These are phyloP conservation scores for Hypoxylon lienhwacheense DNA, from an alignment of 495 filamentous ascomycete genomes.

Conservation along the genomic window DNA sequence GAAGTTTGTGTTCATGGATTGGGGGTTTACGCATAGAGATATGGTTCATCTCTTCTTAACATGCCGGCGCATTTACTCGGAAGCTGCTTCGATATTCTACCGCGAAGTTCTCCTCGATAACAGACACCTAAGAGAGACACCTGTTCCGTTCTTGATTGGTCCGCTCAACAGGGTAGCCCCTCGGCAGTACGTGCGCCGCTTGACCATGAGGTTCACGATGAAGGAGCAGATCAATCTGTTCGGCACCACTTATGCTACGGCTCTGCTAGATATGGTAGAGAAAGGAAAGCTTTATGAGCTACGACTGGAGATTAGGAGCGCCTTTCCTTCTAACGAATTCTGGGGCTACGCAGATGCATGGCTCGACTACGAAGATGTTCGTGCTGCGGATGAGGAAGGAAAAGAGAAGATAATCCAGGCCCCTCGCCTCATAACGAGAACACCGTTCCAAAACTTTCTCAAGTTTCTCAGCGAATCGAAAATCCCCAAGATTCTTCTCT, in stretches of 20 bases:
- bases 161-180: constrained; percentile 20
- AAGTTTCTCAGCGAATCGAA: constrained; percentile 16
- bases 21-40: constrained; percentile 16
- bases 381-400: background rate
- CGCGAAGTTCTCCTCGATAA: constrained; percentile 26
- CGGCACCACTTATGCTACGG: constrained; percentile 14
- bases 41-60: constrained; percentile 25
- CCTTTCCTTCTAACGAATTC: constrained; percentile 25
- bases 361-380: constrained; percentile 9
- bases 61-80: constrained; percentile 25
- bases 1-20: constrained; percentile 11
- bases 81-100: constrained; percentile 36
- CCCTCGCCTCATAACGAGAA: constrained; percentile 13
- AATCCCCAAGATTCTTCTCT: constrained; percentile 13
- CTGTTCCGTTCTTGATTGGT: constrained; percentile 22
- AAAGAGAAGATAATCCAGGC: background rate
- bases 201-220: constrained; percentile 24
- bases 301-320: constrained; percentile 23
- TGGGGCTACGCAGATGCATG: constrained; percentile 22
- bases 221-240: constrained; percentile 25
- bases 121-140: constrained; percentile 7
- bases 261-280: constrained; percentile 24
- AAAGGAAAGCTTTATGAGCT: constrained; percentile 27
- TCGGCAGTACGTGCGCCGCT: constrained; percentile 24
- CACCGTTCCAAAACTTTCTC: constrained; percentile 24